Base-by-base conservation (phyloP, 1,139 yeast genomes). In the Yamadazyma spencermartinsiae region DNA sequence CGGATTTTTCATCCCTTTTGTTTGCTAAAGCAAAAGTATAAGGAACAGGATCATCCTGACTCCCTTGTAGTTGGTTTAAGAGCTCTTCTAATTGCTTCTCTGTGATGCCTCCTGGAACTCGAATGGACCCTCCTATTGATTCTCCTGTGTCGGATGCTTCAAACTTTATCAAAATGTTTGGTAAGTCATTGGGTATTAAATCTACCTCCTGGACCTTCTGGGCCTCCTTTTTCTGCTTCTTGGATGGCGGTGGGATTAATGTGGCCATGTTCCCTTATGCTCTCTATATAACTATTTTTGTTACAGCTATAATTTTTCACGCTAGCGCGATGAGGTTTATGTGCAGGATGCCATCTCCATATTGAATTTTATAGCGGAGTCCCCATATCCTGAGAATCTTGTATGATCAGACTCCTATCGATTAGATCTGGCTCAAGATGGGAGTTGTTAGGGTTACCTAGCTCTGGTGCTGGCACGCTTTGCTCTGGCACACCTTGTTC, bases 101-200 rank as follows among this genome's bases (percentile, higher is more conserved):
- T 4, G 85, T 79, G 42, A 89, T 82, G 20, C 79, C 84, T 15
- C 96, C 98, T 4, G 98, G 98, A 5, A 92, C 96, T 60, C 97
- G 76, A 37, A 90, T 69, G 24, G 89, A 82, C 8, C 94, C 89
- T 11, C 97, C 96, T 17, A 85, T 74, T 4, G 80, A 65, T 49
- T 86, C 95, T 34, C 97, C 97, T n/a, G 96, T 82, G 55, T 90
- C 98, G 10, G 95, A 80, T 1, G 98, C 96, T 59, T 88, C 94
- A 60, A 92, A 89, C 58, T 82, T 85, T 40, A 92, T 80, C 41
- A 89, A 76, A 16, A 92, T 96, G 68, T 88, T 81, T 18, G 97
- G 96, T 29, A 90, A 65, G 53, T 87, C 94, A 2, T 63, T 70
- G 1, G 98, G 98, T 16, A 86, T 68, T 9, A 84, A 61, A 40